phyloP scores from a whole-genome alignment of 768 basidiomycete species.

The Infundibulicybe gibba region DNA sequence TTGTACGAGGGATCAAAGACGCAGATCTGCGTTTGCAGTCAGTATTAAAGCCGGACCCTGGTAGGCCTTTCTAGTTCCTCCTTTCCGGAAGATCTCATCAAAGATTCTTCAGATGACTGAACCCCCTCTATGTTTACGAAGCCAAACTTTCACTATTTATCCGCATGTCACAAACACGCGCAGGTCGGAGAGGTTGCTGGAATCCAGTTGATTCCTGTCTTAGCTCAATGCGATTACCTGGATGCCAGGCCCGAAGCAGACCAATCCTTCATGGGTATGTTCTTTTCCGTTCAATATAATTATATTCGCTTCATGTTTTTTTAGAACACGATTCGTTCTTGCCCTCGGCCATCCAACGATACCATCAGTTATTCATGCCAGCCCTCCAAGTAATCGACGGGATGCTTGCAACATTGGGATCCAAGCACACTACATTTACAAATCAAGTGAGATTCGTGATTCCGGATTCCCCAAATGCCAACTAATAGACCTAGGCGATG shows the following conservation, averaged over 20 bases:
- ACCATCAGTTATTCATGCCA: conserved; percentile 89
- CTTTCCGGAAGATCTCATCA: neutral
- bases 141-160: conserved; percentile 90
- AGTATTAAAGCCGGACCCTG: conserved; percentile 86
- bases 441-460: conserved; percentile 51
- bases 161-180: conserved; percentile 76
- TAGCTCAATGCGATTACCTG: conserved; percentile 85
- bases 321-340: conserved; percentile 84
- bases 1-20: conserved; percentile 83
- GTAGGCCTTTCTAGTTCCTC: conserved; percentile 35
- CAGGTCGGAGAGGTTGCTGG: conserved; percentile 85
- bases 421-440: conserved; percentile 59
- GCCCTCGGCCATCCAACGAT: conserved; percentile 82
- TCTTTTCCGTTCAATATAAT: neutral
- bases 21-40: conserved; percentile 69
- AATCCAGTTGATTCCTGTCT: conserved; percentile 69
- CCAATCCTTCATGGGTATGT: conserved; percentile 75
- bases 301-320: conserved; percentile 3
- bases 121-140: conserved; percentile 91
- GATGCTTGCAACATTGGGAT: conserved; percentile 74
- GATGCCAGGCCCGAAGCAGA: conserved; percentile 83
- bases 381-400: conserved; percentile 79
- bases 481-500: conserved; percentile 46
- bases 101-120: conserved; percentile 67
- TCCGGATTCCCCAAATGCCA: neutral